Base-by-base conservation (phyloP, 768 basidiomycete genomes). In the Tephrocybe sp. region DNA sequence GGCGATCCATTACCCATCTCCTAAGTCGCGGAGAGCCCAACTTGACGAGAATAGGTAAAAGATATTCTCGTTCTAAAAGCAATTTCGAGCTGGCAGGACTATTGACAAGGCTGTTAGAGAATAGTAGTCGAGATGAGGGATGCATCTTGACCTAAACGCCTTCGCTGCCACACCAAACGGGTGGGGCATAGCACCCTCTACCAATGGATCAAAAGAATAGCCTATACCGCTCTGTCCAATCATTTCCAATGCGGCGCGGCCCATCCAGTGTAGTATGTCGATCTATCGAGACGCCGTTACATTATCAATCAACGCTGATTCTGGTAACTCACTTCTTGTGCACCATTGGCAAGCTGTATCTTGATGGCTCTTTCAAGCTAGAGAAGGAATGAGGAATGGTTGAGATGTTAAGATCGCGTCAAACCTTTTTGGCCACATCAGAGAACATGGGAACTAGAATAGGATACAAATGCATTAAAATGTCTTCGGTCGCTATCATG, bases 21-120 rank as follows among this genome's bases (percentile, higher is more conserved):
- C 71, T 66, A 48, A 74, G 64, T 27, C 47, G 43, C 0, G 71
- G 60, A 1, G 69, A 31, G 0, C 73, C 69, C 5, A 75, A 53
- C 22, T 64, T 61, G 12, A 65, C 55, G 8, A 65, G 43, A 21
- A 49, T 42, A 0, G 69, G 72, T 1, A 71, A 44, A 21, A 66
- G 41, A 36, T 60, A 60, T 34, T 52, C 55, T 25, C 60, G 60
- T n/a, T 38, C 38, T 26, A 60, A 50, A 18, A 49, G 25, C 19
- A 61, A 16, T 13, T 45, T 30, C 31, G 43, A 41, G 7, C 41
- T 31, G 8, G 47, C 54, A 16, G 54, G 45, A 24, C 54, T 51
- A 26, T n/a, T 19, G 22, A 44, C 6, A n/a, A 16, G n/a, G 46
- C n/a, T n/a, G 11, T 38, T 19, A 44, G n/a, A 6, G 21, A 5